Conservation (phyloP, 106 monocot species). For the Platanthera zijinensis region DNA sequence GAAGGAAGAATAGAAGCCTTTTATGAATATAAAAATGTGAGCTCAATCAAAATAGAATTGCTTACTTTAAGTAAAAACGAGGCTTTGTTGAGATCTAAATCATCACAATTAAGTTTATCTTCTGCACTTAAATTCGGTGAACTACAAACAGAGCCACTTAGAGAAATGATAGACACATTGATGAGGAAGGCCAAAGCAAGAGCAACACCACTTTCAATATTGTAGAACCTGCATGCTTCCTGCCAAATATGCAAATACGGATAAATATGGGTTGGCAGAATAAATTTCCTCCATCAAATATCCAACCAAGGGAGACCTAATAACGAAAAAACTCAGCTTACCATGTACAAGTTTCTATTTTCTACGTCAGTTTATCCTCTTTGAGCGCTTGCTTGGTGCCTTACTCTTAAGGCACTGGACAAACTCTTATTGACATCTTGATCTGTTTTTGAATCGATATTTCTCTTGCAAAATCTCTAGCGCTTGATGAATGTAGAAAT, state of each 20-base stretch:
- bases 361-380: no score
- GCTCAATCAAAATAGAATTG: neutral
- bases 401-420: no score
- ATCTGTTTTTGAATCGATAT: no score
- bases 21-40: neutral
- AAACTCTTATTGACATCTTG: no score
- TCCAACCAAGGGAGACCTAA: neutral
- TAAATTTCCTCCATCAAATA: neutral
- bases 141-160: constrained; percentile 82
- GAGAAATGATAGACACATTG: constrained; percentile 82
- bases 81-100: constrained; percentile 90
- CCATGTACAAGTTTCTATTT: no score
- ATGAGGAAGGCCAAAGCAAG: constrained; percentile 84
- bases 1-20: neutral
- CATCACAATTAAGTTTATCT: constrained; percentile 57
- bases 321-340: neutral
- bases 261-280: neutral
- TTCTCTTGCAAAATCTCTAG: no score
- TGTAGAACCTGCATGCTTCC: constrained; percentile 89
- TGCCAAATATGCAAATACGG: constrained; percentile 24
- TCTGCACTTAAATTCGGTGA: constrained; percentile 45
- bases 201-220: constrained; percentile 86
- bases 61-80: constrained; percentile 81
- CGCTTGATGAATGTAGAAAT: no score
- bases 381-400: no score